Evolutionary conservation across 805 yeast genomes (phyloP), one percentile per base, ranked within the genome.

Genomic region (Pichia kluyveri): DNA sequence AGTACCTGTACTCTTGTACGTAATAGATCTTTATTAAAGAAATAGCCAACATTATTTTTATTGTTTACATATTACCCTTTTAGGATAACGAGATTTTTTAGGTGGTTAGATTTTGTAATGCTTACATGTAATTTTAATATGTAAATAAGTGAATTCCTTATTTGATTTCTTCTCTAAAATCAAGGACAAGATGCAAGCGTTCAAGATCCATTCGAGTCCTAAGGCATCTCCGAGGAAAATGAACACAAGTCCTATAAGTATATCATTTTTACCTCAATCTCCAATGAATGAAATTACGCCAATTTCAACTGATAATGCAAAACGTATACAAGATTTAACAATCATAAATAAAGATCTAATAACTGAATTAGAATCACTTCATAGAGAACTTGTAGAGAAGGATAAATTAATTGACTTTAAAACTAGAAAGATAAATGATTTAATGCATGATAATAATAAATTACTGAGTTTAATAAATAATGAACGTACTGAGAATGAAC

Each of bases 341-440:
- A 54, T 64, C 12, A 54, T 57, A 11, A 59, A 60, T 18, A 64
- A 65, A 42, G 59, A 60, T 23, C 52, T 64, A 4, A 52, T 57
- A 14, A 57, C 58, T n/a, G 72, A 69, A 40, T 60, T 61, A 46
- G 72, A 69, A 47, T 56, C 61, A 42, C 52, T 67, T 12, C 70
- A 68, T 44, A 42, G 53, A 37, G 73, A 68, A 36, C 42, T 71
- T 7, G 44, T 52, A 27, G 19, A 46, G 11, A 66, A 62, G 44
- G 68, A 65, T 41, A 54, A 55, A 41, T 60, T 59, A 27, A 32
- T 63, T 10, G 54, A 60, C 19, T 23, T 44, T 11, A 60, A 60
- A 39, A 52, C 58, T 3, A 52, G 47, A 14, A 52, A 58, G 44
- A 56, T 67, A 10, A 58, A 60, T 45, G 65, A 57, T 37, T 51